These are phyloP conservation scores for Suhomyces maxii DNA, from an alignment of 1,139 yeast species.

Conservation along the genomic window DNA sequence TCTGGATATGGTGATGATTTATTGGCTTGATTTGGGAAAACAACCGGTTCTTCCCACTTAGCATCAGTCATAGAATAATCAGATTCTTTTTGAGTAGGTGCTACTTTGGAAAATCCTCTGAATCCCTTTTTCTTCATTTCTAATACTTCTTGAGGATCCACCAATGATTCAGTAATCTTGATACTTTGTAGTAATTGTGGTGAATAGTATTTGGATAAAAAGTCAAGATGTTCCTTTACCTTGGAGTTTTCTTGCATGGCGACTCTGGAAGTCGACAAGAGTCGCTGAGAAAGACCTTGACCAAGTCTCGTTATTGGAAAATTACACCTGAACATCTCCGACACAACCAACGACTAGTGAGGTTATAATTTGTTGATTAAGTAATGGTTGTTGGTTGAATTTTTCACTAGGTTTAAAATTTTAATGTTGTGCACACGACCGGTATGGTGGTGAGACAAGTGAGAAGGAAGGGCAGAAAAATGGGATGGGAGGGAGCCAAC, in stretches of 20 bases:
- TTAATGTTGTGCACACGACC: constrained; percentile 7
- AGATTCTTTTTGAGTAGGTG: constrained; percentile 26
- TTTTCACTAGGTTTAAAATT: constrained; percentile 7
- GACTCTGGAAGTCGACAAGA: constrained; percentile 5
- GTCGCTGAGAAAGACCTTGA: constrained; percentile 8
- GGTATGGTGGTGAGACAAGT: too few species aligned
- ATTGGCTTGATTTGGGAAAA: constrained; percentile 47
- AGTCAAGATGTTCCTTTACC: constrained; percentile 51
- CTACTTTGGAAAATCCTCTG: constrained; percentile 32
- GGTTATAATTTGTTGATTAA: background rate
- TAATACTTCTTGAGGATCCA: constrained; percentile 55
- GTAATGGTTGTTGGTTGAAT: background rate
- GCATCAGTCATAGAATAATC: constrained; percentile 42
- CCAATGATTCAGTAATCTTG: constrained; percentile 72
- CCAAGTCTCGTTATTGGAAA: constrained; percentile 7
- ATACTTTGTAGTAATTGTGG: constrained; percentile 80
- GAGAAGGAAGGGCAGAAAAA: too few species aligned
- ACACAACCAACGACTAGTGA: background rate
- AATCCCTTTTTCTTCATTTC: constrained; percentile 35
- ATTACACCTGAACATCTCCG: constrained; percentile 9
- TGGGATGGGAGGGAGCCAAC: too few species aligned
- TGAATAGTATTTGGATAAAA: constrained; percentile 68
- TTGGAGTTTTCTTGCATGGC: constrained; percentile 15
- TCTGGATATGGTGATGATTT: constrained; percentile 43
- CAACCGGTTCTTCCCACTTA: constrained; percentile 48